A percentile compares a stretch with the other conserved stretches of the same genome.
phyloP scores from a whole-genome alignment of 495 filamentous ascomycete species.

The Penicillium cinerascens region DNA sequence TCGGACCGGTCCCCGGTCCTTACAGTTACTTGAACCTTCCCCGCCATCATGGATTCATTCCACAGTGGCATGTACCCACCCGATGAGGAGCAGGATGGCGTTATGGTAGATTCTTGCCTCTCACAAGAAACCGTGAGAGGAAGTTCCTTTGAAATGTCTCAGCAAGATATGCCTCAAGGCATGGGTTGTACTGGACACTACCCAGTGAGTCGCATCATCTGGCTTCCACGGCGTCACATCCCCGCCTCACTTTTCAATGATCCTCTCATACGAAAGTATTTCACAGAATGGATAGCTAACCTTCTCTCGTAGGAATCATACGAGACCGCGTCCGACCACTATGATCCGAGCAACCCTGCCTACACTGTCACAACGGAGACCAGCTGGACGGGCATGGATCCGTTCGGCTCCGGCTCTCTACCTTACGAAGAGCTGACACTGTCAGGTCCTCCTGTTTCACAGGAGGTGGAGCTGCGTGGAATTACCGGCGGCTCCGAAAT shows the following conservation, averaged over 20 bases:
- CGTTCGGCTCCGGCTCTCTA: neutral
- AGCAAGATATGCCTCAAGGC: neutral
- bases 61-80: no score
- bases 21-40: no score
- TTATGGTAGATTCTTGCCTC: neutral
- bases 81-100: no score
- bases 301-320: no score
- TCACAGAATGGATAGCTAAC: neutral
- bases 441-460: no score
- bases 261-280: no score
- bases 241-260: neutral
- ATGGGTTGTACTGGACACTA: neutral
- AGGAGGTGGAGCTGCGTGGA: neutral
- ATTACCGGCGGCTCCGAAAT: neutral
- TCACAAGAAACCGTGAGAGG: neutral
- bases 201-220: neutral
- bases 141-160: neutral
- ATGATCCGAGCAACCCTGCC: neutral
- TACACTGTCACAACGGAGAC: neutral
- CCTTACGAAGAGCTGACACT: neutral
- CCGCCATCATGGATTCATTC: no score
- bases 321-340: neutral
- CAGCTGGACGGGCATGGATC: neutral
- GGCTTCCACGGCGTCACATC: neutral
- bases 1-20: no score